Evolutionary conservation across 192 early-diverging fungal species (phyloP).

Genomic region (Gonapodya prolifera): DNA sequence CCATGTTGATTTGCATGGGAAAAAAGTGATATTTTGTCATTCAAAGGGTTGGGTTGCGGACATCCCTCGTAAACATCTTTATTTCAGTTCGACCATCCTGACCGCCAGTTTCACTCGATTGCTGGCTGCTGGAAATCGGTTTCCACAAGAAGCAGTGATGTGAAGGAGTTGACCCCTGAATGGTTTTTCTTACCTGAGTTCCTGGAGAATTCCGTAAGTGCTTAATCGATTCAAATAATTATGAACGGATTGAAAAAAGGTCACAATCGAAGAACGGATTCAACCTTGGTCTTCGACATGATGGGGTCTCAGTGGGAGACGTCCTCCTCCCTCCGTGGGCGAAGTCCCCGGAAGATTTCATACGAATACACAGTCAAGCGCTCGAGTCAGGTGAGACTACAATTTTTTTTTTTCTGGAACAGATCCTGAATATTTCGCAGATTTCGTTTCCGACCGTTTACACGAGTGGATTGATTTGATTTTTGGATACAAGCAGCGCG

Average conservation of each 20-base stretch:
- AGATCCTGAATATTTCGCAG: conserved; percentile 19
- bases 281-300: conserved; percentile 27
- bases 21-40: background rate
- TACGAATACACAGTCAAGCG: conserved; percentile 71
- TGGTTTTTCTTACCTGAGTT: conserved; percentile 94
- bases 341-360: conserved; percentile 66
- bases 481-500: conserved; percentile 90
- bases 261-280: conserved; percentile 39
- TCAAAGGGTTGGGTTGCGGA: background rate
- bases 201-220: conserved; percentile 49
- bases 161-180: conserved; percentile 89
- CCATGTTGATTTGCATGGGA: conserved; percentile 49
- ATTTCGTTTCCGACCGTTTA: conserved; percentile 75
- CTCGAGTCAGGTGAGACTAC: background rate
- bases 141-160: conserved; percentile 59
- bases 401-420: background rate
- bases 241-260: conserved; percentile 21
- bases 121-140: conserved; percentile 62
- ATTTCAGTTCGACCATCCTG: conserved; percentile 61
- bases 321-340: conserved; percentile 85
- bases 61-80: background rate
- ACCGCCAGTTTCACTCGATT: conserved; percentile 66
- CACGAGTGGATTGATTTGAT: conserved; percentile 94
- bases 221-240: conserved; percentile 43
- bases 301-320: conserved; percentile 36